Percentiles rank a stretch among this genome's conserved stretches.
These are phyloP conservation scores for Astragalus glycyphyllos DNA, from an alignment of 306 rosid species.

Conservation along the genomic window DNA sequence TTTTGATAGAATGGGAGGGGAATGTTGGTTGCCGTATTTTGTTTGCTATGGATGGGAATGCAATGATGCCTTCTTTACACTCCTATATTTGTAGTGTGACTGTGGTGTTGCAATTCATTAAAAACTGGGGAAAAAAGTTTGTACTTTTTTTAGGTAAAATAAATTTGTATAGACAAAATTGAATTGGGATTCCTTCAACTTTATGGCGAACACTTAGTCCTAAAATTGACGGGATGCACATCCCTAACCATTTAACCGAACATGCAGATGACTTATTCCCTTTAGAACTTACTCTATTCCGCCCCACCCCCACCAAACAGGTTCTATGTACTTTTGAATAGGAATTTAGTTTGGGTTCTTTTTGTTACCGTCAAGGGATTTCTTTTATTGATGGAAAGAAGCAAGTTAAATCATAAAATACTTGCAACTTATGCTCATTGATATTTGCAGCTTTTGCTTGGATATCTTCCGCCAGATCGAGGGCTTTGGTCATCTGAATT, in stretches of 20 bases:
- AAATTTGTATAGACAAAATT: background rate
- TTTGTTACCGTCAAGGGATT: constrained; percentile 11
- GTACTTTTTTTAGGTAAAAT: constrained; percentile 17
- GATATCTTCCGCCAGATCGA: constrained; percentile 86
- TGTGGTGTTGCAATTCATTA: background rate
- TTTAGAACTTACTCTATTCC: background rate
- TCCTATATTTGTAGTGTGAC: too few species aligned
- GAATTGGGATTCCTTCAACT: background rate
- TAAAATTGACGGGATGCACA: background rate
- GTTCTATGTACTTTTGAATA: background rate
- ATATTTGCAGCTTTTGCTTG: constrained; percentile 77
- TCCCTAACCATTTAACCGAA: background rate
- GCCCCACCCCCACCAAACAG: background rate
- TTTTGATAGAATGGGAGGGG: constrained; percentile 9
- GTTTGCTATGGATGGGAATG: background rate
- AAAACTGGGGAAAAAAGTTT: background rate
- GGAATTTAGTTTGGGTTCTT: constrained; percentile 29
- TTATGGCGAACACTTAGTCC: background rate
- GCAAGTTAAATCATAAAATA: constrained; percentile 18
- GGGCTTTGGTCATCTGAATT: constrained; percentile 87
- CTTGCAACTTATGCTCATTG: constrained; percentile 41
- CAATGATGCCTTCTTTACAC: background rate
- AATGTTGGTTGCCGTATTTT: background rate
- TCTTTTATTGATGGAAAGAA: constrained; percentile 11
- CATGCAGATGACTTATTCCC: background rate